Evolutionary conservation across 1,284 basidiomycete genomes (phyloP).

Genomic region (Coriolopsis trogii): DNA sequence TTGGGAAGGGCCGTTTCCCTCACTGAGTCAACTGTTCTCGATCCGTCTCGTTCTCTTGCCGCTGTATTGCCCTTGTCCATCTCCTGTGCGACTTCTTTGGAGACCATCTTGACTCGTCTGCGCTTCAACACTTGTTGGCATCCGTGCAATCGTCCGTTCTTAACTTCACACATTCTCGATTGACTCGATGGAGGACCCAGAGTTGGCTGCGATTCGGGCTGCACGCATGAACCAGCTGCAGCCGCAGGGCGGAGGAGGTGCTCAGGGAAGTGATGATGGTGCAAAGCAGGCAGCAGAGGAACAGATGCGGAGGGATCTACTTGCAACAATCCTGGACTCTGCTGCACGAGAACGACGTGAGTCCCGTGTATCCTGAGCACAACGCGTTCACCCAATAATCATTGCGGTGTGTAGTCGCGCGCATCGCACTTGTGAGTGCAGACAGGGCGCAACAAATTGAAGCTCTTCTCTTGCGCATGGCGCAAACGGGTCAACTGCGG

Average conservation of each 20-base stretch:
- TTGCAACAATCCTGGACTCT: conserved; percentile 87
- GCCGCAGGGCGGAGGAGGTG: conserved; percentile 24
- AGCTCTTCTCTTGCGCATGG: conserved; percentile 86
- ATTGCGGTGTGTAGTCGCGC: conserved; percentile 60
- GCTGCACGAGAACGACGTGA: conserved; percentile 90
- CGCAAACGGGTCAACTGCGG: conserved; percentile 88
- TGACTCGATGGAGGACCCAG: conserved; percentile 42
- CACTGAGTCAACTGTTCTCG: conserved; percentile 13
- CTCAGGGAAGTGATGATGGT: conserved; percentile 51
- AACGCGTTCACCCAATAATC: background rate
- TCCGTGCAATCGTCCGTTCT: no score
- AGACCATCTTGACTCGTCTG: background rate
- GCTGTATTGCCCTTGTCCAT: background rate
- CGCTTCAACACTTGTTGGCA: background rate
- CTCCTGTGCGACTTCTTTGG: background rate
- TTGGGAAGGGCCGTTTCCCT: conserved; percentile 9
- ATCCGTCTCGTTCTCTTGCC: background rate
- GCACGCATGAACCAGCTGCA: conserved; percentile 44
- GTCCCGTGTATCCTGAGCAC: conserved; percentile 40
- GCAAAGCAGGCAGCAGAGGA: conserved; percentile 67
- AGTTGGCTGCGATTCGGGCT: conserved; percentile 48
- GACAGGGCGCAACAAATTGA: conserved; percentile 88
- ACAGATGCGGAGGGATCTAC: conserved; percentile 77
- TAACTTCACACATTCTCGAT: no score
- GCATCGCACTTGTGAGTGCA: conserved; percentile 92